Evolutionary conservation across 176 grass and related monocot species (phyloP).

Genomic region (Pharus latifolius): DNA sequence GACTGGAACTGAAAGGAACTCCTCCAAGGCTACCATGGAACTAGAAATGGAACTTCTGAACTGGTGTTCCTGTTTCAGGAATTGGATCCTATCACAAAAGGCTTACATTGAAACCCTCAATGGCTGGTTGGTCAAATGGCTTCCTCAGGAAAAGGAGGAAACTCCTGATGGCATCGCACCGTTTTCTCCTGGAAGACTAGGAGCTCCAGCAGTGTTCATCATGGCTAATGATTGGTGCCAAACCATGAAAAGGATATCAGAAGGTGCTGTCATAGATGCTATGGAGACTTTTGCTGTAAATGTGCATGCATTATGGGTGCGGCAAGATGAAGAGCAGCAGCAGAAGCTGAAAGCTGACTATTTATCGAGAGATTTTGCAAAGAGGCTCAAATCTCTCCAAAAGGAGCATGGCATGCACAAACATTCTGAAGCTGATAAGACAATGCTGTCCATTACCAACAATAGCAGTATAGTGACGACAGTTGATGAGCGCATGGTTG

Average conservation of each 20-base stretch:
- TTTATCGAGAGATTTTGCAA: conserved; percentile 60
- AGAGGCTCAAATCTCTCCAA: conserved; percentile 41
- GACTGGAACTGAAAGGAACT: conserved; percentile 34
- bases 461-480: conserved; percentile 13
- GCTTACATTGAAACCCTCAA: conserved; percentile 69
- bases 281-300: conserved; percentile 60
- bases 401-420: conserved; percentile 30
- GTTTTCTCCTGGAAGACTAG: conserved; percentile 59
- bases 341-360: conserved; percentile 58
- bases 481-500: conserved; percentile 42
- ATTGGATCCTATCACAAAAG: conserved; percentile 66
- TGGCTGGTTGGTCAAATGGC: conserved; percentile 82
- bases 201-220: conserved; percentile 64
- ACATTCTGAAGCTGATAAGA: conserved; percentile 10
- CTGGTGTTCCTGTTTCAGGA: conserved; percentile 74
- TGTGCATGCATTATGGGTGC: conserved; percentile 52
- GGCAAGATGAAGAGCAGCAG: conserved; percentile 47
- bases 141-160: conserved; percentile 71
- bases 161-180: conserved; percentile 42
- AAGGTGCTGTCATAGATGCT: conserved; percentile 36
- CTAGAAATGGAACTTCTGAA: conserved; percentile 82
- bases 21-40: conserved; percentile 46
- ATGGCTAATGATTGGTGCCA: conserved; percentile 72
- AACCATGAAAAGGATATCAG: conserved; percentile 46
- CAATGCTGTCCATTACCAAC: background rate